These are phyloP conservation scores for Calycina herbarum DNA, from an alignment of 2,329 filamentous ascomycete species.

Conservation along the genomic window DNA sequence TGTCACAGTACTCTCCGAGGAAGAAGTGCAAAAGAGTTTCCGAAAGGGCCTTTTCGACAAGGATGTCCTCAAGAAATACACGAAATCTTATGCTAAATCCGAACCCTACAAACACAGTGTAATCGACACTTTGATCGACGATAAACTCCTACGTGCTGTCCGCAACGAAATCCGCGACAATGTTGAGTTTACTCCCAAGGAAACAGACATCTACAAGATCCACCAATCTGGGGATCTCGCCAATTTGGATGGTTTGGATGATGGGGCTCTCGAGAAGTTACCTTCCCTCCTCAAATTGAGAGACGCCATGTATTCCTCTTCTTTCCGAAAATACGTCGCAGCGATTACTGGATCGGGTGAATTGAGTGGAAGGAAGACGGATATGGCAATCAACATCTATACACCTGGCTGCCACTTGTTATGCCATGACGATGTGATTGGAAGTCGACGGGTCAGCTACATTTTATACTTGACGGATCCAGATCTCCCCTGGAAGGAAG, in stretches of 20 bases:
- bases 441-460: slow-evolving; percentile 92
- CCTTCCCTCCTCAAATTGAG: slow-evolving; percentile 90
- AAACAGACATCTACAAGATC: slow-evolving; percentile 99
- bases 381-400: slow-evolving; percentile 99
- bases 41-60: slow-evolving; percentile 65
- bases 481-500: slow-evolving; percentile 82
- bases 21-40: slow-evolving; percentile 49
- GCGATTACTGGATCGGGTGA: slow-evolving; percentile 82
- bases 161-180: slow-evolving; percentile 86
- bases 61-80: slow-evolving; percentile 58
- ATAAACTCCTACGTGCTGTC: slow-evolving; percentile 78
- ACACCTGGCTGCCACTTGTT: slow-evolving; percentile 93
- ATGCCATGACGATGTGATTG: slow-evolving; percentile 98
- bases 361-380: slow-evolving; percentile 89
- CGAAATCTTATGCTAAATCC: slow-evolving; percentile 61
- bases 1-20: slow-evolving; percentile 33
- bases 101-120: slow-evolving; percentile 88
- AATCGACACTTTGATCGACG: slow-evolving; percentile 77
- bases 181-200: slow-evolving; percentile 94
- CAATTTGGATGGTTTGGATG: slow-evolving; percentile 91
- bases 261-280: slow-evolving; percentile 79
- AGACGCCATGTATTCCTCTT: slow-evolving; percentile 87
- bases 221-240: slow-evolving; percentile 97
- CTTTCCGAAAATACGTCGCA: slow-evolving; percentile 87
- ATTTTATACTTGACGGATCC: slow-evolving; percentile 95